Evolutionary conservation across 2,329 filamentous ascomycete genomes (phyloP).

Genomic region (Penicillium palitans): DNA sequence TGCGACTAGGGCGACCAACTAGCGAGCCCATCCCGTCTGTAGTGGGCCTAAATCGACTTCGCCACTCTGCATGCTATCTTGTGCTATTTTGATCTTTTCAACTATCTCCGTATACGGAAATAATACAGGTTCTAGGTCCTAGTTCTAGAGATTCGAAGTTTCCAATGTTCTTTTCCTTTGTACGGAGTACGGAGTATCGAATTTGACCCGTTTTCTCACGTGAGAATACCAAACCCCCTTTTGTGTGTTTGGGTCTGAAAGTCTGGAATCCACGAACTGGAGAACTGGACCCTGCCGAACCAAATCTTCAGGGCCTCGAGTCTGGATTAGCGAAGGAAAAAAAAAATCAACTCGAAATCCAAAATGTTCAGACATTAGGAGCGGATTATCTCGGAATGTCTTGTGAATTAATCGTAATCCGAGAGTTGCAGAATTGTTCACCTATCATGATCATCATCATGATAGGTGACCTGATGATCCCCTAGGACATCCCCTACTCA

Average conservation of each 20-base stretch:
- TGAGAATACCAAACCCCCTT: neutral
- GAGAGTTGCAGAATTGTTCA: neutral
- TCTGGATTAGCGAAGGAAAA: too few species aligned
- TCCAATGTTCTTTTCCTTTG: neutral
- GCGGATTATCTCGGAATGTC: neutral
- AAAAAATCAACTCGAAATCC: neutral
- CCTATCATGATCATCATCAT: neutral
- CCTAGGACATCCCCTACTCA: neutral
- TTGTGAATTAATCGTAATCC: constrained; percentile 1
- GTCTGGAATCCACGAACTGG: neutral
- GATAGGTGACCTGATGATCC: neutral
- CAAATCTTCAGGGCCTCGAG: neutral
- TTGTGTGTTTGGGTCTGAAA: neutral
- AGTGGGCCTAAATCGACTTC: constrained; percentile 4
- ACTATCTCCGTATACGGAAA: too few species aligned
- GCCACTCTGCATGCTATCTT: neutral
- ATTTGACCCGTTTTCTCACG: neutral
- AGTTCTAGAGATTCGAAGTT: neutral
- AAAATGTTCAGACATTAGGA: neutral
- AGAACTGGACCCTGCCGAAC: neutral
- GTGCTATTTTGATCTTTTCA: neutral
- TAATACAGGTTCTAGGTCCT: neutral
- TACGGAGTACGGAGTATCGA: too few species aligned
- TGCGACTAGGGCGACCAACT: constrained; percentile 19
- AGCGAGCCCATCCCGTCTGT: constrained; percentile 3